Base-by-base conservation (phyloP, 805 yeast species). In the Metschnikowia noctiluminum region DNA sequence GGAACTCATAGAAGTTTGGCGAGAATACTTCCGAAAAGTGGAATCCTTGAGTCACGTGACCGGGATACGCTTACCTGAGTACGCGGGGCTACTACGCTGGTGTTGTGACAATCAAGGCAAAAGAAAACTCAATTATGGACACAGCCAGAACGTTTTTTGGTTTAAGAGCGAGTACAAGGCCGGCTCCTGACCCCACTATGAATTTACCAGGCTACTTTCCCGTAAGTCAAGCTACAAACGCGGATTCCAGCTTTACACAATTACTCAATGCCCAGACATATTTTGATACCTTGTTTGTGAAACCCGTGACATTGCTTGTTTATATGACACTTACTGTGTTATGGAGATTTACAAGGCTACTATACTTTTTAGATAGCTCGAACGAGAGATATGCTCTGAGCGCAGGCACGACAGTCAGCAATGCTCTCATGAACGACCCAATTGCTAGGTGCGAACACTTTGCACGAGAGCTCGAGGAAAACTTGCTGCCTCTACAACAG, bases 371-470 rank as follows among this genome's bases (percentile, higher is more conserved):
- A 9, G 55, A 54, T 10, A 30, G 35, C 28, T 36, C 46, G 14
- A 39, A 44, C 10, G 46, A 48, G 31, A 35, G 48, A 14, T 46
- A 46, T 2, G 28, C 41, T 6, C 41, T 45, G 42, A 38, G 35
- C 27, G 41, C 54, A 6, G 50, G 43, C 26, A 52, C 57, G 26
- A 49, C 55, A 11, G 46, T 50, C 30, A 57, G 44, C 44, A 52
- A 51, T 34, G 56, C 51, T 9, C 47, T 55, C 6, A 52, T 57
- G 62, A 70, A 45, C 42, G 81, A 81, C 57, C 84, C 88, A 0
- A 71, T 76, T 15, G 77, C 77, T 46, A 69, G 75, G 38, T 86
- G 81, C 1, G 70, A 76, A 45, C 68, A 74, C 49, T 81, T 83
- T 56, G 70, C 76, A 28, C 63, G 76, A 21, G 74, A 71, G 21